Base-by-base conservation (phyloP, 306 rosid species). In the Phaseolus lunatus region DNA sequence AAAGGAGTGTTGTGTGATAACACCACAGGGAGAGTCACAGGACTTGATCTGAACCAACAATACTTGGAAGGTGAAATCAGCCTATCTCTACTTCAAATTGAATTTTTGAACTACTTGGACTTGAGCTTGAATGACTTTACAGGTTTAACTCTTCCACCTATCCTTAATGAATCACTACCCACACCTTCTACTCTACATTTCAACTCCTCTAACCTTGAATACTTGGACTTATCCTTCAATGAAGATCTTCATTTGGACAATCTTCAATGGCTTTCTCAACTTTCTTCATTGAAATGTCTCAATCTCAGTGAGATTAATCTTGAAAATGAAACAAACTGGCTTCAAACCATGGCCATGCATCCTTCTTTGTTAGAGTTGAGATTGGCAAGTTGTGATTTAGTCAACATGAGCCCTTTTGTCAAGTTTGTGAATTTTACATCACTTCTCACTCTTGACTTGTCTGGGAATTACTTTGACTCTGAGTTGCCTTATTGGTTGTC, bases 401-500 rank as follows among this genome's bases (percentile, higher is more conserved):
- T 10, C 9, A 9, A 64, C 15, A 29, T 31, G 61, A 43, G 31
- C 43, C 65, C 73, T 7, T 33, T n/a, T 2, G 2, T 48, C 49
- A n/a, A 9, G 65, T 48, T 7, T 76, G 65, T 52, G 19, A 76
- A 76, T 76, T 49, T 76, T 50, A 31, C 53, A 19, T 76, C 80
- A 47, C 80, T 76, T 35, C 24, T 22, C n/a, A 11, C 37, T 15
- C 69, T 78, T 26, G 69, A 41, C 62, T 24, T 78, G 1, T 41
- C 24, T 14, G 0, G 0, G 3, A 80, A 84, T 13, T 1, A 0
- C 1, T 67, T 84, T 18, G 47, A 39, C 53, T 72, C 82, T 47
- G 35, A 69, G 10, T 15, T 80, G 12, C 63, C 85, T 31, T 26
- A 62, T 2, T 80, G 82, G 82, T 0, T 84, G 22, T 73, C 56